These are phyloP conservation scores for Metschnikowia amazonensis DNA, from an alignment of 805 yeast species.

Conservation along the genomic window DNA sequence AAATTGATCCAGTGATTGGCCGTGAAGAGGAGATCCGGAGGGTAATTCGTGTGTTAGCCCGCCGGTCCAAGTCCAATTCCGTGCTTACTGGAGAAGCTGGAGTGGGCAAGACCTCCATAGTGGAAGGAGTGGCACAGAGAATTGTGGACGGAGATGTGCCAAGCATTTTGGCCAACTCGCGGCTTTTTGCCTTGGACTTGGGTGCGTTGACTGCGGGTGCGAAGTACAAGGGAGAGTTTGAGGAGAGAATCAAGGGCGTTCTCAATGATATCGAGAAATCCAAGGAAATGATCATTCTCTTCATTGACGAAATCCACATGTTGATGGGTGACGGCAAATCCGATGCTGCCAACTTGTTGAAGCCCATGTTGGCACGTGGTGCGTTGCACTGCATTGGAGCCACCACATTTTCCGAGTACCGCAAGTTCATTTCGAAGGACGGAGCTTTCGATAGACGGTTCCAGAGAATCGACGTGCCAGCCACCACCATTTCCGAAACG, in stretches of 20 bases:
- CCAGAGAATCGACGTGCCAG: slow-evolving; percentile 94
- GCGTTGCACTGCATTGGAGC: slow-evolving; percentile 97
- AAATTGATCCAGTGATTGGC: slow-evolving; percentile 96
- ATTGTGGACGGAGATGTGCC: slow-evolving; percentile 96
- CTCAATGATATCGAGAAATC: slow-evolving; percentile 89
- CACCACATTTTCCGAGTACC: slow-evolving; percentile 90
- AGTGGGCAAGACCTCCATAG: slow-evolving; percentile 97
- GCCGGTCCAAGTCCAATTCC: slow-evolving; percentile 95
- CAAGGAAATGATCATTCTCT: slow-evolving; percentile 77
- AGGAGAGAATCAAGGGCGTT: slow-evolving; percentile 96
- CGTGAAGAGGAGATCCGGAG: slow-evolving; percentile 98
- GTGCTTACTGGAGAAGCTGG: slow-evolving; percentile 98
- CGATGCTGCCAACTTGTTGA: slow-evolving; percentile 93
- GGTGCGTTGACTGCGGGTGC: slow-evolving; percentile 99
- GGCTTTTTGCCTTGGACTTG: slow-evolving; percentile 82
- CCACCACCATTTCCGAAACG: slow-evolving; percentile 88
- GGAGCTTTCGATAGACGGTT: slow-evolving; percentile 99
- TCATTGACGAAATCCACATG: slow-evolving; percentile 98
- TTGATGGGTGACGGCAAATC: slow-evolving; percentile 98
- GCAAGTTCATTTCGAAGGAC: slow-evolving; percentile 89
- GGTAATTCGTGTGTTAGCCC: slow-evolving; percentile 90
- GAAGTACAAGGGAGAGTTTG: slow-evolving; percentile 97
- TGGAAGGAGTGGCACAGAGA: slow-evolving; percentile 98
- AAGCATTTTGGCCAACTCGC: slow-evolving; percentile 72
- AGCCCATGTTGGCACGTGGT: slow-evolving; percentile 97